Conservation (phyloP, 108 stramenopile species). For the Mayamaea pseudoterrestris region DNA sequence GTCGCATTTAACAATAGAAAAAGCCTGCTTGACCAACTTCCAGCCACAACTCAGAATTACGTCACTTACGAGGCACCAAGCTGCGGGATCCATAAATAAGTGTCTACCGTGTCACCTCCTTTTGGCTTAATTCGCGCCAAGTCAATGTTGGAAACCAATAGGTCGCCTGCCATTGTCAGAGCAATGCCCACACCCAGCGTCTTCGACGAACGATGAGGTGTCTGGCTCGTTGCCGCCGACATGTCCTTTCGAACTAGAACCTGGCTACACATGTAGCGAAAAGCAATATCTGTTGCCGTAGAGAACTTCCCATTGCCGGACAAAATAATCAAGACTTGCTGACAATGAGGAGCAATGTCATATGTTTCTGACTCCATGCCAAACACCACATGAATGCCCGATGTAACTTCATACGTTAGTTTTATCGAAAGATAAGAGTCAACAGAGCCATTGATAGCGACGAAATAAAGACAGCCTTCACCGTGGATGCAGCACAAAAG, state of each 20-base stretch:
- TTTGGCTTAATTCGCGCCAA: not conserved
- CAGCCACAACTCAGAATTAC: no score
- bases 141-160: not conserved
- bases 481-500: slow-evolving; percentile 14
- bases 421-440: slow-evolving; percentile 8
- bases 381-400: slow-evolving; percentile 2
- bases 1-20: no score
- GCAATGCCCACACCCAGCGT: not conserved
- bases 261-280: slow-evolving; percentile 6
- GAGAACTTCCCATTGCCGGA: slow-evolving; percentile 9
- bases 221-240: not conserved
- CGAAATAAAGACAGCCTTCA: slow-evolving; percentile 11
- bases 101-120: slow-evolving; percentile 11
- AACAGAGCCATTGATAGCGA: slow-evolving; percentile 9
- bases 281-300: slow-evolving; percentile 5
- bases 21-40: no score
- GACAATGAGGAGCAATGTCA: slow-evolving; percentile 12
- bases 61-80: slow-evolving; percentile 1
- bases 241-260: not conserved
- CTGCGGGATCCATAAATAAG: slow-evolving; percentile 9
- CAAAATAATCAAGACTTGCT: slow-evolving; percentile 7
- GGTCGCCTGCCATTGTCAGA: slow-evolving; percentile 4
- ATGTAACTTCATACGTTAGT: slow-evolving; percentile 3
- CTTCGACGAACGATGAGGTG: not conserved
- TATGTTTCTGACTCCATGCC: slow-evolving; percentile 1